These are phyloP conservation scores for Evernia prunastri DNA, from an alignment of 495 filamentous ascomycete species.

Conservation along the genomic window DNA sequence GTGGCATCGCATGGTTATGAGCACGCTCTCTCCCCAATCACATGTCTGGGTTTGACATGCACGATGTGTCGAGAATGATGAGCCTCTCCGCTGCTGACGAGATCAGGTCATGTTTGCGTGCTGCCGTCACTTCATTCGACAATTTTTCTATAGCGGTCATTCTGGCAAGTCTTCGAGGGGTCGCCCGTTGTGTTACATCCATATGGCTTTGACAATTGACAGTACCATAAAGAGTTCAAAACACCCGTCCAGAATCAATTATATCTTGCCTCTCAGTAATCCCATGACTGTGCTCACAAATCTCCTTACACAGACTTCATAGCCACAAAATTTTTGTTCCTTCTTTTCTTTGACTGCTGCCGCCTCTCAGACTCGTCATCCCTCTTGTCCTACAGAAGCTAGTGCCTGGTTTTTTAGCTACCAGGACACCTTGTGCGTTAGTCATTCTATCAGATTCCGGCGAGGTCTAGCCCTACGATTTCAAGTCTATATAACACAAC, in stretches of 20 bases:
- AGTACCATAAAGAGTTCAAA: neutral
- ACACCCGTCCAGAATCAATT: neutral
- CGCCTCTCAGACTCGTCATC: neutral
- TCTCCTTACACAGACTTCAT: neutral
- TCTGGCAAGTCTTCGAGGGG: neutral
- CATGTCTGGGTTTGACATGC: neutral
- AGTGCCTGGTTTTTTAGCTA: neutral
- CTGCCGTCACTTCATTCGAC: neutral
- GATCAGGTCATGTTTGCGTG: conserved; percentile 4
- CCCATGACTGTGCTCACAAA: neutral
- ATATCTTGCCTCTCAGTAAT: neutral
- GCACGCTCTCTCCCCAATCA: conserved; percentile 7
- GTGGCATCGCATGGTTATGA: neutral
- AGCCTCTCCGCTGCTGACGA: conserved; percentile 15
- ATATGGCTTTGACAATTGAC: neutral
- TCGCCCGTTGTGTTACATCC: neutral
- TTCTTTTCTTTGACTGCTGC: neutral
- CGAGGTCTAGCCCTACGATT: conserved; percentile 6
- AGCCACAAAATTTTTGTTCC: neutral
- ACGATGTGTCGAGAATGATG: neutral
- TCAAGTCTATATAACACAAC: conserved; percentile 18
- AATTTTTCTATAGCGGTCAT: neutral
- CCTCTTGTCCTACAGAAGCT: neutral
- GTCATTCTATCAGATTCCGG: conserved; percentile 1
- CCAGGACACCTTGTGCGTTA: neutral